phyloP scores from a whole-genome alignment of 2,329 filamentous ascomycete species.

The Teratosphaeria viscida region DNA sequence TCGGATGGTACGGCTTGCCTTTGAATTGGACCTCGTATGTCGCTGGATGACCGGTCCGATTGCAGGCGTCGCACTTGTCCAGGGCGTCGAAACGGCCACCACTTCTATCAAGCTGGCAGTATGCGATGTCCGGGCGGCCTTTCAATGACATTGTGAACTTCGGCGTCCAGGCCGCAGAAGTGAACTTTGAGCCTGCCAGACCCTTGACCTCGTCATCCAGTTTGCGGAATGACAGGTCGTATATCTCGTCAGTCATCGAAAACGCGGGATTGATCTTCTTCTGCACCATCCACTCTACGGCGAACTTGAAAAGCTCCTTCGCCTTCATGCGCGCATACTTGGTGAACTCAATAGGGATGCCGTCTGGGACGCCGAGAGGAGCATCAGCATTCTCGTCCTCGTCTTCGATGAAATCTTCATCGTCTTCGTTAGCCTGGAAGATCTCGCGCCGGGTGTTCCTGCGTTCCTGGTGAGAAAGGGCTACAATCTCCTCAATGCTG shows the following conservation, averaged over 20 bases:
- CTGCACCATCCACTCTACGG: conserved; percentile 72
- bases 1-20: conserved; percentile 55
- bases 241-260: conserved; percentile 51
- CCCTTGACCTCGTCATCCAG: conserved; percentile 60
- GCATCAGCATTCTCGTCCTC: conserved; percentile 47
- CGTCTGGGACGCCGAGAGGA: conserved; percentile 46
- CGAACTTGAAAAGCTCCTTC: conserved; percentile 62
- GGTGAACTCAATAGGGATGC: conserved; percentile 58
- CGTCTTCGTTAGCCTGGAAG: conserved; percentile 43
- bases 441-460: conserved; percentile 26
- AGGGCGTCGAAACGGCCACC: conserved; percentile 24
- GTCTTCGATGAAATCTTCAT: conserved; percentile 50
- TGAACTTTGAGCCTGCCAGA: conserved; percentile 59
- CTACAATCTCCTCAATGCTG: conserved; percentile 43
- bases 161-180: conserved; percentile 58
- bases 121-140: conserved; percentile 52
- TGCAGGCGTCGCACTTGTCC: conserved; percentile 59
- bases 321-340: conserved; percentile 54
- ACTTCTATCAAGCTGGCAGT: conserved; percentile 33
- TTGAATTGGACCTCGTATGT: conserved; percentile 53
- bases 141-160: conserved; percentile 57
- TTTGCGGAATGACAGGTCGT: conserved; percentile 58
- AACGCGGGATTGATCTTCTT: conserved; percentile 67
- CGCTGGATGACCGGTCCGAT: conserved; percentile 57
- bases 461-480: conserved; percentile 7